Evolutionary conservation across 192 early-diverging fungal genomes (phyloP).

Genomic region (Mortierella hygrophila): DNA sequence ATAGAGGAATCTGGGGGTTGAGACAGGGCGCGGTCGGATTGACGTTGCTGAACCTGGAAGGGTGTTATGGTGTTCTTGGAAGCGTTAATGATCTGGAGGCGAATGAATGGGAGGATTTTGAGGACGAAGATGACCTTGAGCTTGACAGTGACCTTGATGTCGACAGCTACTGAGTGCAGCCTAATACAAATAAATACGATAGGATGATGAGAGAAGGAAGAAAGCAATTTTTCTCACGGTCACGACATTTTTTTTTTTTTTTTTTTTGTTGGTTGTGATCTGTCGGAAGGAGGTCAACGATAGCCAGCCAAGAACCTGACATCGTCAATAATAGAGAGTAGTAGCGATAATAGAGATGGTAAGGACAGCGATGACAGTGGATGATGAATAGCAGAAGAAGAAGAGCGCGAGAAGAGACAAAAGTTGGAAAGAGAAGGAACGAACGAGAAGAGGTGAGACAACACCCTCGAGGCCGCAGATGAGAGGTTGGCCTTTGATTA

Average conservation of each 20-base stretch:
- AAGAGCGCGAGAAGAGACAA: neutral
- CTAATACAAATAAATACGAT: neutral
- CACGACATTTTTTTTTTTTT: neutral
- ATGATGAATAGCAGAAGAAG: neutral
- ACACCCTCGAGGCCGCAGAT: too few relatives aligned
- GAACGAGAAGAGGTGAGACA: too few relatives aligned
- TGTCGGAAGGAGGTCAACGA: too few relatives aligned
- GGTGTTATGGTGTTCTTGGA: constrained; percentile 39
- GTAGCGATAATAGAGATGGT: too few relatives aligned
- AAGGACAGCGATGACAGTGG: neutral
- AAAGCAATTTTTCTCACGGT: neutral
- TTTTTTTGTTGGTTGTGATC: neutral
- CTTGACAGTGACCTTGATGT: neutral
- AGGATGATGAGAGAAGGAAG: too few relatives aligned
- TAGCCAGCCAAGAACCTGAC: too few relatives aligned
- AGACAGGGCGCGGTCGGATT: constrained; percentile 13
- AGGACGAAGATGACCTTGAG: neutral
- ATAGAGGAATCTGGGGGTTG: constrained; percentile 19
- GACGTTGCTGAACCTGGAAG: constrained; percentile 36
- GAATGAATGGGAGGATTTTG: constrained; percentile 46
- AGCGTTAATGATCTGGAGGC: constrained; percentile 11
- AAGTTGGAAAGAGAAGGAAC: too few relatives aligned
- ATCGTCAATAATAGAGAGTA: too few relatives aligned
- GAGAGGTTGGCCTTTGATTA: too few relatives aligned
- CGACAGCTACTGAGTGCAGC: neutral